phyloP scores from a whole-genome alignment of 352 stramenopile genomes.

The Globisporangium alternatum region DNA sequence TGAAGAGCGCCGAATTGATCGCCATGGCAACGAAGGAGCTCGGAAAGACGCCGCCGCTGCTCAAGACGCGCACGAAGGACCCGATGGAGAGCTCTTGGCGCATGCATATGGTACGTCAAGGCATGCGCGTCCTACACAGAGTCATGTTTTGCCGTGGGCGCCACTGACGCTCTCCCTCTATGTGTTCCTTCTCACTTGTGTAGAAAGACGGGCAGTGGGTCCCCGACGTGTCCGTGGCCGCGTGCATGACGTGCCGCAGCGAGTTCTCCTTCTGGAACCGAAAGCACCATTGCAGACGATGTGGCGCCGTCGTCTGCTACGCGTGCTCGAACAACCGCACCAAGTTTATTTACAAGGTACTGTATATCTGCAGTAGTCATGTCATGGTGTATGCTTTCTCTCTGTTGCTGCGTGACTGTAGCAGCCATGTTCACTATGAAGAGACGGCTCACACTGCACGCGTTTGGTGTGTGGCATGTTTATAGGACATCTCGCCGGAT shows the following conservation, averaged over 20 bases:
- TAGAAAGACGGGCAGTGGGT: slow-evolving; percentile 85
- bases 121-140: background rate
- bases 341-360: slow-evolving; percentile 84
- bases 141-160: background rate
- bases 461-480: background rate
- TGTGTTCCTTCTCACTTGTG: background rate
- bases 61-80: slow-evolving; percentile 77
- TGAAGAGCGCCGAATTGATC: slow-evolving; percentile 3
- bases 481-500: slow-evolving; percentile 58
- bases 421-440: background rate
- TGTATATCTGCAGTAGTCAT: background rate
- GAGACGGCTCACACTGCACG: too few relatives aligned
- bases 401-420: too few relatives aligned
- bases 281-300: slow-evolving; percentile 88
- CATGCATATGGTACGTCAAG: slow-evolving; percentile 68
- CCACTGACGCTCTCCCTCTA: background rate
- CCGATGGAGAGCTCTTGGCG: slow-evolving; percentile 85
- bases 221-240: slow-evolving; percentile 67
- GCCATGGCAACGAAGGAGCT: slow-evolving; percentile 15
- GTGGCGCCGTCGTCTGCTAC: slow-evolving; percentile 78
- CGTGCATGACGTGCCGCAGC: slow-evolving; percentile 81
- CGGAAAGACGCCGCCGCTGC: slow-evolving; percentile 39
- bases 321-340: slow-evolving; percentile 74
- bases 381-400: too few relatives aligned
- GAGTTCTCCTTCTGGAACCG: slow-evolving; percentile 87